A percentile compares a stretch with the other conserved stretches of the same genome.
Conservation (phyloP, 2,329 filamentous ascomycete species). For the Paracorniculantispora psalliotae region DNA sequence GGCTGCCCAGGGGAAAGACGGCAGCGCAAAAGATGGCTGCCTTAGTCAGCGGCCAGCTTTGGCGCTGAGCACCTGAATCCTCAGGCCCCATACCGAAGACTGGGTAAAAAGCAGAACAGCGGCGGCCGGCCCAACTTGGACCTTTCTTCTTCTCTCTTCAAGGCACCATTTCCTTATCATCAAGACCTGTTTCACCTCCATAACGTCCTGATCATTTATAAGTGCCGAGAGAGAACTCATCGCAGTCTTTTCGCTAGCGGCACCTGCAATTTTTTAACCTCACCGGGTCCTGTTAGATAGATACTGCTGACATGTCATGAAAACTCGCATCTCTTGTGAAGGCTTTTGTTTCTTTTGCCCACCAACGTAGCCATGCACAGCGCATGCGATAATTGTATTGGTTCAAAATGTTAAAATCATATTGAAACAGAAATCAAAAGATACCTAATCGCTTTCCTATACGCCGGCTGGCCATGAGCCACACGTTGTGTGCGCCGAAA, state of each 20-base stretch:
- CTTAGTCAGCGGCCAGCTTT: neutral
- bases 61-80: conserved; percentile 9
- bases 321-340: neutral
- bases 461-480: neutral
- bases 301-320: conserved; percentile 68
- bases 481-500: neutral
- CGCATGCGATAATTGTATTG: neutral
- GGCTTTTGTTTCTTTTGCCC: neutral
- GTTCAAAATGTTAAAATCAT: neutral
- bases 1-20: neutral
- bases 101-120: conserved; percentile 21
- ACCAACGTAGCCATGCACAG: neutral
- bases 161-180: conserved; percentile 93
- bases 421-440: neutral
- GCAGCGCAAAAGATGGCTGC: neutral
- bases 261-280: conserved; percentile 60
- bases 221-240: conserved; percentile 72
- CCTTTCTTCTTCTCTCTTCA: conserved; percentile 39
- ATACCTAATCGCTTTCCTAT: neutral
- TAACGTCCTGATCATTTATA: conserved; percentile 79
- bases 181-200: conserved; percentile 66
- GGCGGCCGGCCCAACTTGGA: conserved; percentile 21
- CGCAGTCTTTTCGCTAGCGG: conserved; percentile 98
- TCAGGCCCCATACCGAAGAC: conserved; percentile 22
- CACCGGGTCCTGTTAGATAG: conserved; percentile 96